These are phyloP conservation scores for Asparagopsis taxiformis DNA, from an alignment of 31 red algal genomes.

Conservation along the genomic window DNA sequence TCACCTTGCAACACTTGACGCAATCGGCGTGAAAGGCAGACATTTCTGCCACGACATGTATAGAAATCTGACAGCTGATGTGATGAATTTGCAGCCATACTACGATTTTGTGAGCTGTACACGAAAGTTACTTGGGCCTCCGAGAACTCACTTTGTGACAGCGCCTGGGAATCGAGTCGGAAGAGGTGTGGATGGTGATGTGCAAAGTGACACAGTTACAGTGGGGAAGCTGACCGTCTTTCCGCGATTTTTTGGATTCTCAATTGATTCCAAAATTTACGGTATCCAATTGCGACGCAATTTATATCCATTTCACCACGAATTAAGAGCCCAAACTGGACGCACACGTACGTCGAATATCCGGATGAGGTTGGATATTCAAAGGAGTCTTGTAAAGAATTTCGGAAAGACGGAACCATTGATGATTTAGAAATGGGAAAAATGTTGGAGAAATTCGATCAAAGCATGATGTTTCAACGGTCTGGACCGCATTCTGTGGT, in stretches of 20 bases:
- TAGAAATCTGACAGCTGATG: not conserved
- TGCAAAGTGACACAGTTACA: too few relatives aligned
- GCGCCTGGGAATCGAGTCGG: not conserved
- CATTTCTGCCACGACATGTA: constrained; percentile 1
- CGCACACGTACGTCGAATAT: not conserved
- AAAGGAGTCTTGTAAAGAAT: not conserved
- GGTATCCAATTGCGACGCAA: not conserved
- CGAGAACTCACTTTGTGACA: not conserved
- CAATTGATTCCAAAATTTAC: not conserved
- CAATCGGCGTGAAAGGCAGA: not conserved
- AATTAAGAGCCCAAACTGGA: not conserved
- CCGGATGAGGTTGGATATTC: not conserved
- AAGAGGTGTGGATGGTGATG: too few relatives aligned
- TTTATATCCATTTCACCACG: constrained; percentile 15
- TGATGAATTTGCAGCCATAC: constrained; percentile 1
- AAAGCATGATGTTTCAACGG: not conserved
- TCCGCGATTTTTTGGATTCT: constrained; percentile 12
- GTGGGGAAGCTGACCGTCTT: constrained; percentile 4
- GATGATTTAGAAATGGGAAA: not conserved
- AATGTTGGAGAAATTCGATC: not conserved
- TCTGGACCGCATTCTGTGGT: not conserved
- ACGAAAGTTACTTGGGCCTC: not conserved
- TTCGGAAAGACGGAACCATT: not conserved
- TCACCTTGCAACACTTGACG: constrained; percentile 7
- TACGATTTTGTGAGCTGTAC: constrained; percentile 10